Evolutionary conservation across 352 stramenopile species (phyloP), one percentile per base, ranked within the genome.

Genomic region (Globisporangium cylindrosporum): DNA sequence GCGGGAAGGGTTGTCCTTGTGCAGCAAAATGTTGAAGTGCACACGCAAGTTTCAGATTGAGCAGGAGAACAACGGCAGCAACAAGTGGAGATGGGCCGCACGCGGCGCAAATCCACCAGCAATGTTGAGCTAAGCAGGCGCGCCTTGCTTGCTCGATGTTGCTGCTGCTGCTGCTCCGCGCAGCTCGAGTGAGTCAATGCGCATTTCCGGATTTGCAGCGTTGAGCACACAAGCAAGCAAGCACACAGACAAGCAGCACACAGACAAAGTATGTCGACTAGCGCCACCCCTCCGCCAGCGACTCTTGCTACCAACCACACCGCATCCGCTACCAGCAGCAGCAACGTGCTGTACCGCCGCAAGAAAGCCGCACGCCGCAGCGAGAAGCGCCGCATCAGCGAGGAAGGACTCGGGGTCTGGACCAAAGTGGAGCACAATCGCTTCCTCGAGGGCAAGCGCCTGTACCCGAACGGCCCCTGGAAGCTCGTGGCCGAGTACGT

Each of bases 391-490:
- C 75, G 75, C 63, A 58, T 81, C 64, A 81, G 75, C 36, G 60
- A 61, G 15, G 75, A 81, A 62, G 75, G 75, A 5, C 70, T 76
- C 18, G 75, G 78, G 41, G 68, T 84, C 1, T 85, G 78, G 76
- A 82, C 78, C 2, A 36, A 75, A 32, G 32, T 59, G 20, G 76
- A 85, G 67, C 76, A 86, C 64, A 68, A 64, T 22, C 78, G 78
- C 51, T 85, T 85, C 76, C 74, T 85, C 24, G 73, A 85, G 60
- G 78, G 73, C 24, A 54, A 82, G 59, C 59, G 70, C n/a, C 60
- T 83, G 46, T 81, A 80, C 32, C 79, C 79, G n/a, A 72, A 79
- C n/a, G 77, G 79, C 0, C 79, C 79, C 20, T 87, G 79, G 79
- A 84, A 87, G 65, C 62, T 79, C 38, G 75, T 87, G 55, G 77